Conservation (phyloP, 768 basidiomycete species). For the Plicaturopsis crispa region DNA sequence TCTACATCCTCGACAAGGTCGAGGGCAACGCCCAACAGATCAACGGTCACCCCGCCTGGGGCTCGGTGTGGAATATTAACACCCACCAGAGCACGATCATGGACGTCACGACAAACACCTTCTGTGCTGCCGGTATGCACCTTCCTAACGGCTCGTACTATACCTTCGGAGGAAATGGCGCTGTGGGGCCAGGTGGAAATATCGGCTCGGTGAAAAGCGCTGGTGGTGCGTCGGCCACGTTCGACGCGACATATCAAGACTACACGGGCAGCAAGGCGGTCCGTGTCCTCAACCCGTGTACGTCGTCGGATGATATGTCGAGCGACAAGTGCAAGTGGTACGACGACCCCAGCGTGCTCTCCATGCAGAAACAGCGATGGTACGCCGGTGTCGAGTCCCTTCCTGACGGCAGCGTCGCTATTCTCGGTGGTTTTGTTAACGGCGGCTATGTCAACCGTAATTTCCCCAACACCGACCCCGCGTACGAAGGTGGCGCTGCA, state of each 20-base stretch:
- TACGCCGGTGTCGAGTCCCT: slow-evolving; percentile 72
- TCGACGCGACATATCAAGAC: slow-evolving; percentile 66
- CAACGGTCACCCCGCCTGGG: slow-evolving; percentile 69
- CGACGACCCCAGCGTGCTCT: slow-evolving; percentile 52
- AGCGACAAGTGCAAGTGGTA: slow-evolving; percentile 61
- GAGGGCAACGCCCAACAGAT: slow-evolving; percentile 67
- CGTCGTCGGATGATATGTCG: slow-evolving; percentile 34
- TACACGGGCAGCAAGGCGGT: slow-evolving; percentile 77
- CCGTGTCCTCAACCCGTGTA: slow-evolving; percentile 77
- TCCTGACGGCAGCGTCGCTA: slow-evolving; percentile 67
- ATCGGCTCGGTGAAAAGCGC: slow-evolving; percentile 42
- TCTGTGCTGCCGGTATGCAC: slow-evolving; percentile 81
- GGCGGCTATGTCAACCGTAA: slow-evolving; percentile 80
- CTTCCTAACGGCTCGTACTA: slow-evolving; percentile 71
- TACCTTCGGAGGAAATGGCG: slow-evolving; percentile 74
- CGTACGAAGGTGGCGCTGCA: slow-evolving; percentile 56
- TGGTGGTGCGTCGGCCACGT: slow-evolving; percentile 41
- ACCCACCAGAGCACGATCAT: slow-evolving; percentile 53
- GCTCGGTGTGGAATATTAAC: slow-evolving; percentile 63
- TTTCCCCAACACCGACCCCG: slow-evolving; percentile 59
- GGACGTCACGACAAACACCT: slow-evolving; percentile 67
- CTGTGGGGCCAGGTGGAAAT: slow-evolving; percentile 58
- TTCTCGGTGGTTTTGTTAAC: slow-evolving; percentile 76
- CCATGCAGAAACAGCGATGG: slow-evolving; percentile 69
- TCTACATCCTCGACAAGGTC: slow-evolving; percentile 90